Evolutionary conservation across 2,329 filamentous ascomycete species (phyloP).

Genomic region (Colletotrichum scovillei): DNA sequence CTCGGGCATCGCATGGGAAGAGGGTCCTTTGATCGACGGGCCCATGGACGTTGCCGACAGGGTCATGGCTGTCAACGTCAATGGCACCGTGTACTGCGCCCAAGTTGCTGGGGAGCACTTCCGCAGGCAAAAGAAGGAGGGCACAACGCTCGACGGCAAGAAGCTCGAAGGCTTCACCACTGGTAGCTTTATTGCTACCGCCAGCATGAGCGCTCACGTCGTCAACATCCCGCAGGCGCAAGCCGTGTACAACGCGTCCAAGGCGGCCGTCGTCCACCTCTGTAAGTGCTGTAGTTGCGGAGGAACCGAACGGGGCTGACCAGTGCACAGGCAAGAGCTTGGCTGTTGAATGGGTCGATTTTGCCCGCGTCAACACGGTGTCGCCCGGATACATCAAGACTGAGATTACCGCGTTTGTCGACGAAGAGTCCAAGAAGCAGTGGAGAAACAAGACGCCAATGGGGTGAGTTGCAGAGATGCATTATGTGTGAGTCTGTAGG

Average conservation of each 20-base stretch:
- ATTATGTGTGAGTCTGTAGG: not conserved
- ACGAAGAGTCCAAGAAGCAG: slow-evolving; percentile 74
- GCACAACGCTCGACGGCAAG: slow-evolving; percentile 71
- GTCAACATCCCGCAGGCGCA: slow-evolving; percentile 83
- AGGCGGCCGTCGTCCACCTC: slow-evolving; percentile 71
- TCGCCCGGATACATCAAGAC: slow-evolving; percentile 83
- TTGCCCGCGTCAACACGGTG: slow-evolving; percentile 78
- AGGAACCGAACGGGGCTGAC: slow-evolving; percentile 1
- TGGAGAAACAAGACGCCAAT: slow-evolving; percentile 86
- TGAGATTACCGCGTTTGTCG: slow-evolving; percentile 75
- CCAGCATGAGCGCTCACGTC: slow-evolving; percentile 82
- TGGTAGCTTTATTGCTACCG: slow-evolving; percentile 82
- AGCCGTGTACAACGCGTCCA: slow-evolving; percentile 79
- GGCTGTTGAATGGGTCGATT: slow-evolving; percentile 81
- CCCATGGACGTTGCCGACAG: slow-evolving; percentile 72
- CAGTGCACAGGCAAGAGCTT: slow-evolving; percentile 69
- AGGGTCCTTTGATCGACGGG: slow-evolving; percentile 75
- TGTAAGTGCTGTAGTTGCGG: slow-evolving; percentile 51
- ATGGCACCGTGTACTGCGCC: slow-evolving; percentile 83
- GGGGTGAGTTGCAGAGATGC: slow-evolving; percentile 59
- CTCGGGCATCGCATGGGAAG: slow-evolving; percentile 79
- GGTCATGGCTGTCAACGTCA: slow-evolving; percentile 78
- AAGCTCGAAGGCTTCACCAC: slow-evolving; percentile 68
- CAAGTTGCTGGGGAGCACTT: slow-evolving; percentile 77
- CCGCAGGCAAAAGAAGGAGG: slow-evolving; percentile 75